These are phyloP conservation scores for Ambrosiella cleistominuta DNA, from an alignment of 2,329 filamentous ascomycete species.

Conservation along the genomic window DNA sequence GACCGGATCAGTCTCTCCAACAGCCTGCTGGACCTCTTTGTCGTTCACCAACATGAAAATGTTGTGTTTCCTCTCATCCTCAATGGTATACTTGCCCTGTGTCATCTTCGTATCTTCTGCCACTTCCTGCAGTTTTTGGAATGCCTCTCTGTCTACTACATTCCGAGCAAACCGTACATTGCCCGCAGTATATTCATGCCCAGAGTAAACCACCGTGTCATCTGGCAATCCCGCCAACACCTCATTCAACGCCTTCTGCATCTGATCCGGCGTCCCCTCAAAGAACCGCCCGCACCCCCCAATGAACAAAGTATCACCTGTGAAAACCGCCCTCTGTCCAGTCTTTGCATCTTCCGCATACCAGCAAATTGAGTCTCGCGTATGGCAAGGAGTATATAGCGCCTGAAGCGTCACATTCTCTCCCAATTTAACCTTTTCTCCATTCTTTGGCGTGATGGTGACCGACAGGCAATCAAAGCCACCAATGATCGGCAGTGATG, in stretches of 20 bases:
- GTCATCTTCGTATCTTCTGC: slow-evolving; percentile 70
- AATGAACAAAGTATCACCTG: slow-evolving; percentile 90
- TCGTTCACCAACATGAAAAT: slow-evolving; percentile 88
- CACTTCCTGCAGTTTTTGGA: slow-evolving; percentile 62
- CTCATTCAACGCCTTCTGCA: slow-evolving; percentile 84
- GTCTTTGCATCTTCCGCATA: slow-evolving; percentile 56
- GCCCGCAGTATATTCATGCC: slow-evolving; percentile 94
- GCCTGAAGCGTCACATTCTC: slow-evolving; percentile 43
- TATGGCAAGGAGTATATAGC: slow-evolving; percentile 94
- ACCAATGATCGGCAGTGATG: slow-evolving; percentile 61
- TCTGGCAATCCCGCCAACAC: slow-evolving; percentile 65
- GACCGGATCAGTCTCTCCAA: slow-evolving; percentile 61
- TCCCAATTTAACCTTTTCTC: slow-evolving; percentile 66
- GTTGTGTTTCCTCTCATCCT: slow-evolving; percentile 93
- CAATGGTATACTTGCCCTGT: slow-evolving; percentile 91
- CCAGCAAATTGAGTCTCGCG: slow-evolving; percentile 96
- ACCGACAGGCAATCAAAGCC: slow-evolving; percentile 74
- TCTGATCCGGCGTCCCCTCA: slow-evolving; percentile 74
- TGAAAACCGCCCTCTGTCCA: slow-evolving; percentile 64
- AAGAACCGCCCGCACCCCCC: slow-evolving; percentile 92
- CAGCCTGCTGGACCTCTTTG: slow-evolving; percentile 65
- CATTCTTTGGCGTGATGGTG: slow-evolving; percentile 56
- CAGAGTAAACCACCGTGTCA: slow-evolving; percentile 83
- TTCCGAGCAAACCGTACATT: slow-evolving; percentile 79
- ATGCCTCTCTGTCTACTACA: slow-evolving; percentile 55